phyloP scores from a whole-genome alignment of 768 basidiomycete genomes.

The Panaeolus cyanescens region DNA sequence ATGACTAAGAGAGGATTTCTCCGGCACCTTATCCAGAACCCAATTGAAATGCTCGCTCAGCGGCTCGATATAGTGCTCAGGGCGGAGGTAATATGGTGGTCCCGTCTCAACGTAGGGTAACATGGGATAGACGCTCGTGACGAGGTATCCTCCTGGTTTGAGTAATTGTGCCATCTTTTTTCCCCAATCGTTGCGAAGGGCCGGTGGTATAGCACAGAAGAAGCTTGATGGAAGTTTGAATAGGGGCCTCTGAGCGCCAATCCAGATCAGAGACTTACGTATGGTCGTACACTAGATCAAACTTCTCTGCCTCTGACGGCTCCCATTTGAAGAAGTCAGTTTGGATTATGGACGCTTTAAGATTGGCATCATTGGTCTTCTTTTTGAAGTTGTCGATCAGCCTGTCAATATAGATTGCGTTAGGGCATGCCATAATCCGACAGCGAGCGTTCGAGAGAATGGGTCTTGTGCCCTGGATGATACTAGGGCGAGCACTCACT shows the following conservation, averaged over 20 bases:
- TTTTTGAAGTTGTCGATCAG: conserved; percentile 8
- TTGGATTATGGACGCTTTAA: conserved; percentile 38
- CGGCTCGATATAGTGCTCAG: conserved; percentile 55
- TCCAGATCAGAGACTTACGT: conserved; percentile 42
- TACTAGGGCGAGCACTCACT: too few species aligned
- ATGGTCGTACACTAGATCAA: conserved; percentile 67
- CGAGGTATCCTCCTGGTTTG: conserved; percentile 63
- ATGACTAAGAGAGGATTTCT: conserved; percentile 39
- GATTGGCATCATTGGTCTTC: conserved; percentile 19
- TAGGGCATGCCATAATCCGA: background rate
- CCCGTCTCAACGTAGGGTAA: conserved; percentile 44
- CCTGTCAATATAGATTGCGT: background rate
- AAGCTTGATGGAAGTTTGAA: conserved; percentile 41
- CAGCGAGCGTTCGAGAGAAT: conserved; percentile 1
- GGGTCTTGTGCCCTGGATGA: too few species aligned
- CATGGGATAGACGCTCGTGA: conserved; percentile 63
- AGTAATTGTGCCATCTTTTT: conserved; percentile 53
- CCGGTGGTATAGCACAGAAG: conserved; percentile 71
- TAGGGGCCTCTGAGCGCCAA: background rate
- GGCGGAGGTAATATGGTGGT: conserved; percentile 63
- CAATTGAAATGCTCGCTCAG: conserved; percentile 54
- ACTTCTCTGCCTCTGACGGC: conserved; percentile 36
- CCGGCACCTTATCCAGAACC: conserved; percentile 53
- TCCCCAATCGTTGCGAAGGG: conserved; percentile 56
- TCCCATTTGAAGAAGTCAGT: conserved; percentile 58